These are phyloP conservation scores for Penicillium hesseltinei DNA, from an alignment of 2,329 filamentous ascomycete genomes.

Conservation along the genomic window DNA sequence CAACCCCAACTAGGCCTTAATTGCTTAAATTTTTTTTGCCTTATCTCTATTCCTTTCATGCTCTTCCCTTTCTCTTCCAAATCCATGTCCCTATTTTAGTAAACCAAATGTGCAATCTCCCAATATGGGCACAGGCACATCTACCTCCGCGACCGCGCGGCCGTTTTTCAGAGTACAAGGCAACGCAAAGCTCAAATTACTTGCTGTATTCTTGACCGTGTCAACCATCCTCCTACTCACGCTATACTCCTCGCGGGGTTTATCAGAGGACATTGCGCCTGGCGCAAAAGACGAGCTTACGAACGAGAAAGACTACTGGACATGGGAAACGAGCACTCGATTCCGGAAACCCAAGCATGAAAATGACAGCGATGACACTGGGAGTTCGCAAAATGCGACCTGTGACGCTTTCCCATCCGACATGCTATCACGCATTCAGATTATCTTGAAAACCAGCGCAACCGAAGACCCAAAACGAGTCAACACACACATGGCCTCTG, in stretches of 20 bases:
- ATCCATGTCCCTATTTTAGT: not conserved
- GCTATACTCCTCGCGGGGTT: not conserved
- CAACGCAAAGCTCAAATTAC: constrained; percentile 7
- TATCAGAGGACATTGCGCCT: not conserved
- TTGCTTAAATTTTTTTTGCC: too few species aligned
- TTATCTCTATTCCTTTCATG: not conserved
- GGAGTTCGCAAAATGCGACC: not conserved
- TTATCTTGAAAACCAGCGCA: constrained; percentile 52
- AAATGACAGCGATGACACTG: not conserved
- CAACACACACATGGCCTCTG: constrained; percentile 49
- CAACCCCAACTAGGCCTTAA: not conserved
- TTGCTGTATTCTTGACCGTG: not conserved
- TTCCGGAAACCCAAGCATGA: constrained; percentile 8
- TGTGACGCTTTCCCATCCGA: constrained; percentile 34
- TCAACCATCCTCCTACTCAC: constrained; percentile 5
- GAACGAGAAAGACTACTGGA: constrained; percentile 18
- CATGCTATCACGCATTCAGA: constrained; percentile 44
- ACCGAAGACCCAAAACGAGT: constrained; percentile 44
- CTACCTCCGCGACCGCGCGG: not conserved
- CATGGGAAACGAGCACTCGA: constrained; percentile 23
- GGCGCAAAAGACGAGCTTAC: not conserved
- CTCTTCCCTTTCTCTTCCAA: not conserved
- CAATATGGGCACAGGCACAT: not conserved
- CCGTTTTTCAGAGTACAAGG: not conserved
- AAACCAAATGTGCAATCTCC: not conserved